Conservation (phyloP, 257 asterid species). For the Leptodermis oblonga region DNA sequence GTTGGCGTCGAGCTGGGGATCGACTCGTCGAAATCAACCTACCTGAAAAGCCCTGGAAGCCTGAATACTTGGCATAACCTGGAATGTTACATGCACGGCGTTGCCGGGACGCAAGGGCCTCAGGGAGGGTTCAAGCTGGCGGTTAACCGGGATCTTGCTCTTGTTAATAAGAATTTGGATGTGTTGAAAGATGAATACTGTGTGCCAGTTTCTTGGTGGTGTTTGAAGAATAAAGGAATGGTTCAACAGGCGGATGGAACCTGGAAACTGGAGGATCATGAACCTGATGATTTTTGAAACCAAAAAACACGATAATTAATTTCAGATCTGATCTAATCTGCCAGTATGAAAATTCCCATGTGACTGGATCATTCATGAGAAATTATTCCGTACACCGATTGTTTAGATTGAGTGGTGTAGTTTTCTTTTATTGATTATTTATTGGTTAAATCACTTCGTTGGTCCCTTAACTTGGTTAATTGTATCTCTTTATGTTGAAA, state of each 20-base stretch:
- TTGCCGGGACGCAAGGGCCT: conserved; percentile 65
- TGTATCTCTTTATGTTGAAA: too few species aligned
- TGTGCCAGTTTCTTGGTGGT: conserved; percentile 65
- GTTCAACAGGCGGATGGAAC: conserved; percentile 74
- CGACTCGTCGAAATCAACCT: conserved; percentile 48
- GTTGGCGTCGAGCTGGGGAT: conserved; percentile 62
- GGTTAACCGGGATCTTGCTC: conserved; percentile 44
- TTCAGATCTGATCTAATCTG: too few species aligned
- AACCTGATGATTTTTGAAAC: conserved; percentile 17
- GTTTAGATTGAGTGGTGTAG: too few species aligned
- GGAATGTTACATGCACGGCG: conserved; percentile 72
- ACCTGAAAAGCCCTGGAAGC: conserved; percentile 50
- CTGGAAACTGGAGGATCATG: conserved; percentile 62
- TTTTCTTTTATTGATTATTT: too few species aligned
- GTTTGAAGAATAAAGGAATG: conserved; percentile 63
- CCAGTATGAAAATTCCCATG: too few species aligned
- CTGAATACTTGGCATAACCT: conserved; percentile 45
- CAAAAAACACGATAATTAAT: too few species aligned
- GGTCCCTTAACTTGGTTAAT: too few species aligned
- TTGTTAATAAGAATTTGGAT: conserved; percentile 54
- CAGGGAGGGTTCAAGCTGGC: conserved; percentile 50
- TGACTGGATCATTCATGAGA: too few species aligned
- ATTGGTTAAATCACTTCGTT: too few species aligned
- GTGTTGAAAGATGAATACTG: conserved; percentile 47
- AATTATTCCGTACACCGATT: too few species aligned